phyloP scores from a whole-genome alignment of 306 rosid genomes.

The Trifolium dubium region DNA sequence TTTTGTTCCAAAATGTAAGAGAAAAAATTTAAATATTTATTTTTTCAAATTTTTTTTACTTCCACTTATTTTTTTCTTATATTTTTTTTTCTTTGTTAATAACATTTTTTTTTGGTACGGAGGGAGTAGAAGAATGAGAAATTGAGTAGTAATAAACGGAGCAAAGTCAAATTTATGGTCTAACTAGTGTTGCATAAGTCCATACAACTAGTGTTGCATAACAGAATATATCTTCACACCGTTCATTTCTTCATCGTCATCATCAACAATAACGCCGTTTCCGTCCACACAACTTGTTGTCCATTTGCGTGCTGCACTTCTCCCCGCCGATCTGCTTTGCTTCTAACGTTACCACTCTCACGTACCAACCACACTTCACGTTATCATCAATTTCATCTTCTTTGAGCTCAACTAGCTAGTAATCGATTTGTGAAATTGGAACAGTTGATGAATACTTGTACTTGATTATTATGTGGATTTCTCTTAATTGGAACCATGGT shows the following conservation, averaged over 20 bases:
- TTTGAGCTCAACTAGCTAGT: too few species aligned
- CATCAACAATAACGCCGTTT: conserved; percentile 27
- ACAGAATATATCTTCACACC: conserved; percentile 29
- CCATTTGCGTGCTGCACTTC: conserved; percentile 40
- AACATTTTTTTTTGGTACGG: too few species aligned
- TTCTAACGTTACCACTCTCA: conserved; percentile 11
- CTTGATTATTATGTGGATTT: conserved; percentile 56
- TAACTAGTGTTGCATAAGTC: not conserved
- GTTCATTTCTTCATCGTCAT: conserved; percentile 32
- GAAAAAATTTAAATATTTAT: too few species aligned
- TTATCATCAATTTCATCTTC: conserved; percentile 18
- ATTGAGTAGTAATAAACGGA: too few species aligned
- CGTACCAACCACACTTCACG: conserved; percentile 30
- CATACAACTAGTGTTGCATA: not conserved
- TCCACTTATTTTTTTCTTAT: too few species aligned
- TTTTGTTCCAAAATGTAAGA: too few species aligned
- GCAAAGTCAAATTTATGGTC: too few species aligned
- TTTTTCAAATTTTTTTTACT: too few species aligned
- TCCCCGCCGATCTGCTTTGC: conserved; percentile 40
- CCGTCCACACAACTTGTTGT: conserved; percentile 40
- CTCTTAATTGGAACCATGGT: conserved; percentile 60
- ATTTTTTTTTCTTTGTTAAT: too few species aligned
- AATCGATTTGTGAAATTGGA: too few species aligned
- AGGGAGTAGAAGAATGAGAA: too few species aligned
- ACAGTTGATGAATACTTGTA: too few species aligned